Evolutionary conservation across 2,329 filamentous ascomycete species (phyloP).

Genomic region (Mycogone perniciosa): DNA sequence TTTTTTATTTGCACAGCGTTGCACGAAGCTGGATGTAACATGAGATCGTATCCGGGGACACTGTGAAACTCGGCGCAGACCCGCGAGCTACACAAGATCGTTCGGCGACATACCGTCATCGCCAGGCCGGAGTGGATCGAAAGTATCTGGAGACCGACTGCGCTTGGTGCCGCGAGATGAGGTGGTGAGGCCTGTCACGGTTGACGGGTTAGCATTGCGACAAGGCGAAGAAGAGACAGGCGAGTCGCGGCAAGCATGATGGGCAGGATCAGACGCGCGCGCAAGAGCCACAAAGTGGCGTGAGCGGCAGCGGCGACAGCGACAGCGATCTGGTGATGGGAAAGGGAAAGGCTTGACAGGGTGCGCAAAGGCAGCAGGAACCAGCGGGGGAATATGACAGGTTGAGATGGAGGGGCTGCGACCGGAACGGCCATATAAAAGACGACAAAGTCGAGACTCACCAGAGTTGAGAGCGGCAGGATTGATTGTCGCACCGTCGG

Average conservation of each 20-base stretch:
- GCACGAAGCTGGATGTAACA: constrained; percentile 29
- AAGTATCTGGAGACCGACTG: constrained; percentile 66
- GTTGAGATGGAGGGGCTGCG: constrained; percentile 8
- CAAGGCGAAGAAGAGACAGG: background rate
- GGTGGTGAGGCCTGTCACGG: constrained; percentile 40
- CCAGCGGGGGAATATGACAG: background rate
- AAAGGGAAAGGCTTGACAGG: background rate
- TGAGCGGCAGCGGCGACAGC: background rate
- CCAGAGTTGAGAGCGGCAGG: constrained; percentile 79
- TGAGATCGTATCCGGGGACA: constrained; percentile 15
- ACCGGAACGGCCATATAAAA: background rate
- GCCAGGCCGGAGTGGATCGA: constrained; percentile 48
- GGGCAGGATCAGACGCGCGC: background rate
- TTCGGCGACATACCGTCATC: constrained; percentile 64
- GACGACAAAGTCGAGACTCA: constrained; percentile 38
- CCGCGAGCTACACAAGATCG: constrained; percentile 28
- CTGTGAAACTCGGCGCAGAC: constrained; percentile 27
- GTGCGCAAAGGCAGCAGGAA: background rate
- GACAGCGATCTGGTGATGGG: background rate
- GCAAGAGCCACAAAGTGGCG: background rate
- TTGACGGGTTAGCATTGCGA: constrained; percentile 22
- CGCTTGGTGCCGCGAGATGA: constrained; percentile 69
- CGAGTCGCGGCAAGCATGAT: constrained; percentile 6
- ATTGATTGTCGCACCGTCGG: constrained; percentile 86
- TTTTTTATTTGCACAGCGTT: constrained; percentile 21